Base-by-base conservation (phyloP, 306 rosid genomes). In the Macrotyloma uniflorum region DNA sequence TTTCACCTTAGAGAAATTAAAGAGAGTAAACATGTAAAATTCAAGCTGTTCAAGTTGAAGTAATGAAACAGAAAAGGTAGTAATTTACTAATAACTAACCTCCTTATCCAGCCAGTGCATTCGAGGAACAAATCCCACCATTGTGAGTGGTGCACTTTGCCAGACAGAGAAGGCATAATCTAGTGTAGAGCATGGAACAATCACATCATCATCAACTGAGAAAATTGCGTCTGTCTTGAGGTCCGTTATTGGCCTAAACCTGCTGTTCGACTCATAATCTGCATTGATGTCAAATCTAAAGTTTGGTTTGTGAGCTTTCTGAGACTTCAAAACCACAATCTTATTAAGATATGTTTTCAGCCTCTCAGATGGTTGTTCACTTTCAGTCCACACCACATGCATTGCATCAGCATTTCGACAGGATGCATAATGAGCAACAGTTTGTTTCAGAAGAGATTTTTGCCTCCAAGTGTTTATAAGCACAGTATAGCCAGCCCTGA, bases 51-150 rank as follows among this genome's bases (percentile, higher is more conserved):
- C 51, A 45, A 28, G 63, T 38, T 70, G n/a, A 38, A 32, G 77
- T n/a, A 70, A 30, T 19, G 33, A 19, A 18, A 43, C 12, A 24
- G 24, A 9, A 63, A n/a, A 79, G 4, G 69, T 4, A 24, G 45
- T 55, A 8, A 65, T 70, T 59, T 28, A 26, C 36, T 51, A 43
- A 18, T 59, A 58, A 51, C 90, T 42, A 65, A 84, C 94, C 89
- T 79, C 79, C 53, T 65, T 81, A 66, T 90, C 88, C 65, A 85
- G 80, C 92, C 85, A 86, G 75, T 88, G 90, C 85, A 79, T 86
- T 35, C 87, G 88, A 76, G 92, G 90, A 76, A 85, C 86, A 82
- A 88, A 88, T 66, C 94, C 94, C 72, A 86, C 92, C 91, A 88
- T 83, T 3, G 88, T 62, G 46, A 24, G 75, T 3, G 87, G 86